phyloP scores from a whole-genome alignment of 176 grass and related monocot genomes.

The Musa schizocarpa region DNA sequence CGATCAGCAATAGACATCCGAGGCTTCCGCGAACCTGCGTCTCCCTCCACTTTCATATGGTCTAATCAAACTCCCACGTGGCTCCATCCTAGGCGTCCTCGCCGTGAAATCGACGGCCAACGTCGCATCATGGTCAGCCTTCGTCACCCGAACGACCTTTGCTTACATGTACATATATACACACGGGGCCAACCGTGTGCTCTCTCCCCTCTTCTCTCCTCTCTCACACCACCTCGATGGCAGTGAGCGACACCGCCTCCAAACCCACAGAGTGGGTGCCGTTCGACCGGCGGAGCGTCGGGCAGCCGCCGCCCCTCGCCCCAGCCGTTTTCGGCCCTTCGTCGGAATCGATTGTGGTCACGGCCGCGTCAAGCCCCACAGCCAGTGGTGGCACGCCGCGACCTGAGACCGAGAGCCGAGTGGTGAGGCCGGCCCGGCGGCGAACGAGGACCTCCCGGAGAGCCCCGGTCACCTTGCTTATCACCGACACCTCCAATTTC shows the following conservation, averaged over 20 bases:
- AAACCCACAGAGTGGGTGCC: background rate
- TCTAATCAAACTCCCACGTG: background rate
- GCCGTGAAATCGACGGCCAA: too few relatives aligned
- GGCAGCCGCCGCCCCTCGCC: background rate
- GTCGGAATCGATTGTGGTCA: background rate
- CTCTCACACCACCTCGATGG: background rate
- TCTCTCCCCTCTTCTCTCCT: background rate
- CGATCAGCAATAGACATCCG: too few relatives aligned
- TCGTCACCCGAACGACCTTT: background rate
- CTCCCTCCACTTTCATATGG: too few relatives aligned
- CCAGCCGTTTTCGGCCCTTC: background rate
- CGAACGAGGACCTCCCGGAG: background rate
- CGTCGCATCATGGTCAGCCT: background rate
- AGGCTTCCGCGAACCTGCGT: too few relatives aligned
- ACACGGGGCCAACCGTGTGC: background rate
- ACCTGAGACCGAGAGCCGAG: background rate
- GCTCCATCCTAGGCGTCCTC: background rate
- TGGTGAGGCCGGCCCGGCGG: background rate
- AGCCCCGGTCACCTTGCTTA: constrained; percentile 71
- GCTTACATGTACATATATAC: background rate
- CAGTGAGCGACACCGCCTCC: background rate
- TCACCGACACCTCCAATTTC: constrained; percentile 89
- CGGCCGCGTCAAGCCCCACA: background rate
- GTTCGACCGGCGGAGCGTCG: background rate
- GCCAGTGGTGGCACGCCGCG: background rate